These are phyloP conservation scores for Endotrypanum monterogeii DNA, from an alignment of 208 protist genomes.

Conservation along the genomic window DNA sequence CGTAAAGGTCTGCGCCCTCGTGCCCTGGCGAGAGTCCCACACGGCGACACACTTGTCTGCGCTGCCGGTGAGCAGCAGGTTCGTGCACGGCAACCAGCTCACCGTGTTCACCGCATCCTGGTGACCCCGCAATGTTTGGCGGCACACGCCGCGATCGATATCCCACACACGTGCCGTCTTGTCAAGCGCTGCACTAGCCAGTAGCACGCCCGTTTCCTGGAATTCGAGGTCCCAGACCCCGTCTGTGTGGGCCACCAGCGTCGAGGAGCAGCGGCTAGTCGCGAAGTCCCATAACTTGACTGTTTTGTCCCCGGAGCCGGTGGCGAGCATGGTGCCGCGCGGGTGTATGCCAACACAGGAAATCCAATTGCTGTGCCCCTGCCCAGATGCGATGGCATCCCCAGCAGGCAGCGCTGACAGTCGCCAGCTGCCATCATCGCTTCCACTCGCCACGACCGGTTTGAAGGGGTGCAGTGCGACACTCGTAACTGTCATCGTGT, in stretches of 20 bases:
- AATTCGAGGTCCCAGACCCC: constrained; percentile 95
- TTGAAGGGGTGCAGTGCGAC: constrained; percentile 94
- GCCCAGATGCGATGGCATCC: constrained; percentile 94
- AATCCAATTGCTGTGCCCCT: constrained; percentile 96
- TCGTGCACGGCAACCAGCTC: constrained; percentile 94
- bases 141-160: constrained; percentile 76
- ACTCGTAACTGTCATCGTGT: constrained; percentile 87
- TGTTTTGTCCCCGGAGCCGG: constrained; percentile 95
- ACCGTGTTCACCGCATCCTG: constrained; percentile 95
- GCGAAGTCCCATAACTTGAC: constrained; percentile 97
- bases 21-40: constrained; percentile 95
- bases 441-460: constrained; percentile 94
- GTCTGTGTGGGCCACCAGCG: constrained; percentile 94
- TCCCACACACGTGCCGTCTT: constrained; percentile 96
- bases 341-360: constrained; percentile 87
- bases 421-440: constrained; percentile 96
- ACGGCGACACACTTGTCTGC: constrained; percentile 97
- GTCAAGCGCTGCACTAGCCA: constrained; percentile 93
- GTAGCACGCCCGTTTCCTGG: constrained; percentile 93
- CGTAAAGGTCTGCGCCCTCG: constrained; percentile 95
- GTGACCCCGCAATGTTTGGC: constrained; percentile 95
- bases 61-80: constrained; percentile 93
- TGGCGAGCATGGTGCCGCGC: constrained; percentile 93
- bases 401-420: constrained; percentile 91
- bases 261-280: constrained; percentile 81